These are phyloP conservation scores for Fusarium sp. DNA, from an alignment of 2,329 filamentous ascomycete species.

Conservation along the genomic window DNA sequence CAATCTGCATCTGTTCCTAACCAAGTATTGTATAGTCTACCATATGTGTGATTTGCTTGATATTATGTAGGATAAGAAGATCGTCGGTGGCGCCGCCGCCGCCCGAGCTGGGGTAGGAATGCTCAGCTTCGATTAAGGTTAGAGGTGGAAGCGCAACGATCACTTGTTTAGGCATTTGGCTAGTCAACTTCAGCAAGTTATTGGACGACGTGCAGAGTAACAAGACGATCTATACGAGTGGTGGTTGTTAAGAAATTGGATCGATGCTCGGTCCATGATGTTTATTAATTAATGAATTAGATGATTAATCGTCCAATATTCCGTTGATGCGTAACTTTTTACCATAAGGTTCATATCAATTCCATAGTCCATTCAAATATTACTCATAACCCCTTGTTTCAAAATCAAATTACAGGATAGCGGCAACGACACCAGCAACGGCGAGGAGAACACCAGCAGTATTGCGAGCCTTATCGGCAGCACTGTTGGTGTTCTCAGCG, in stretches of 20 bases:
- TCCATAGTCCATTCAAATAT: constrained; percentile 14
- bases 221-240: not conserved
- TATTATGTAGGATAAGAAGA: not conserved
- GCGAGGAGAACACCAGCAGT: constrained; percentile 53
- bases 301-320: constrained; percentile 37
- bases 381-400: constrained; percentile 14
- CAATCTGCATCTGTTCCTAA: not conserved
- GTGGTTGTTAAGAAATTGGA: not conserved
- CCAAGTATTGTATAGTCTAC: not conserved
- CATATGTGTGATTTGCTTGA: not conserved
- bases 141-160: not conserved
- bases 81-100: not conserved
- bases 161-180: not conserved
- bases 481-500: constrained; percentile 44
- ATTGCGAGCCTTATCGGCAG: constrained; percentile 50
- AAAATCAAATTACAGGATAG: constrained; percentile 50
- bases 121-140: constrained; percentile 2
- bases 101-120: not conserved
- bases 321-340: constrained; percentile 13
- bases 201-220: not conserved
- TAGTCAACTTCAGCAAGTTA: not conserved
- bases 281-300: constrained; percentile 45
- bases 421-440: constrained; percentile 55
- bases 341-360: constrained; percentile 7
- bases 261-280: not conserved